These are phyloP conservation scores for Aspergillus novoparasiticus DNA, from an alignment of 2,329 filamentous ascomycete species.

Conservation along the genomic window DNA sequence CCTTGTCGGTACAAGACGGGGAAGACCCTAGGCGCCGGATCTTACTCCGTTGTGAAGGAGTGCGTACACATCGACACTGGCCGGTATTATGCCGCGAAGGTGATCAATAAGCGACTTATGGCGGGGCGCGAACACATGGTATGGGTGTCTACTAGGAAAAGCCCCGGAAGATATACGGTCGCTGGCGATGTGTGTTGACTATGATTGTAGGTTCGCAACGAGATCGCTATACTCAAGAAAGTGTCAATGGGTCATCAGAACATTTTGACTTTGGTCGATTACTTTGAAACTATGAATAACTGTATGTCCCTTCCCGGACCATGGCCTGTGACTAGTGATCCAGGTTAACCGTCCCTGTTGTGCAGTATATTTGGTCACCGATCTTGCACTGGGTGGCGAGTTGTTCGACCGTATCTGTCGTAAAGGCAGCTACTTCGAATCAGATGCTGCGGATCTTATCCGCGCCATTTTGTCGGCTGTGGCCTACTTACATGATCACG, in stretches of 20 bases:
- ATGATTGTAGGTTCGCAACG: constrained; percentile 76
- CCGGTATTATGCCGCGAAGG: constrained; percentile 96
- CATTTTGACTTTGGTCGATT: constrained; percentile 95
- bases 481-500: constrained; percentile 96
- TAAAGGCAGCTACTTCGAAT: constrained; percentile 98
- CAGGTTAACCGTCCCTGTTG: constrained; percentile 18
- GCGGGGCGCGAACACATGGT: constrained; percentile 98
- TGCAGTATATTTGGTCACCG: constrained; percentile 89
- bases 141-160: constrained; percentile 13
- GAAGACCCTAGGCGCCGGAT: constrained; percentile 94
- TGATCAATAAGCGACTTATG: constrained; percentile 99
- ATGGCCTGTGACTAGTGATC: background rate
- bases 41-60: constrained; percentile 98
- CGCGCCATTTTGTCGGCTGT: constrained; percentile 95
- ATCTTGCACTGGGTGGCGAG: constrained; percentile 93
- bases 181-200: constrained; percentile 13
- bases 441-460: constrained; percentile 92
- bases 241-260: constrained; percentile 99
- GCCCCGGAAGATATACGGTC: constrained; percentile 2
- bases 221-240: constrained; percentile 94
- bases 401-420: constrained; percentile 98
- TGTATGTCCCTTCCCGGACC: constrained; percentile 49
- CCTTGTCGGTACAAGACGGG: constrained; percentile 98
- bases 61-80: constrained; percentile 98
- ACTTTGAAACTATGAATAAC: constrained; percentile 99